These are phyloP conservation scores for Syncephalastrum monosporum DNA, from an alignment of 371 early-diverging fungal species.

Conservation along the genomic window DNA sequence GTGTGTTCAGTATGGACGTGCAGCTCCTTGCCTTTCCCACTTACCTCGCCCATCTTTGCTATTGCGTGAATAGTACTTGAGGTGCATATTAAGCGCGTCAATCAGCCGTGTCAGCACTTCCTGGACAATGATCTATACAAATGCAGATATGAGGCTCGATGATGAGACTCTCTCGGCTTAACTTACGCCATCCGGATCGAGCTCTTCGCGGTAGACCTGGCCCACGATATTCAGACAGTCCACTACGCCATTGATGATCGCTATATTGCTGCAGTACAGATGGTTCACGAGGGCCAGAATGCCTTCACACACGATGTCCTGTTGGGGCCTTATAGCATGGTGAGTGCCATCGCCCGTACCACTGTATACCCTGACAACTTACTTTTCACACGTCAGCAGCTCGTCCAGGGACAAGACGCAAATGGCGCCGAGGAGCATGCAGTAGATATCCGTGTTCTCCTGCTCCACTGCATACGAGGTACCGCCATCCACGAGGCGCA, in stretches of 20 bases:
- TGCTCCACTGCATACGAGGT: slow-evolving; percentile 23
- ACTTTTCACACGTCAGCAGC: slow-evolving; percentile 32
- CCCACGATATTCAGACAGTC: slow-evolving; percentile 72
- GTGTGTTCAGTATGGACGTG: neutral
- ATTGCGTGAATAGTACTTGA: slow-evolving; percentile 54
- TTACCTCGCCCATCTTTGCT: slow-evolving; percentile 40
- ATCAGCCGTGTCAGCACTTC: slow-evolving; percentile 67
- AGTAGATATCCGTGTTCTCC: slow-evolving; percentile 46
- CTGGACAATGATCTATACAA: slow-evolving; percentile 50
- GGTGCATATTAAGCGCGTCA: slow-evolving; percentile 68
- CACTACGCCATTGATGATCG: slow-evolving; percentile 62
- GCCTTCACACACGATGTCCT: slow-evolving; percentile 56
- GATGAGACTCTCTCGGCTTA: neutral
- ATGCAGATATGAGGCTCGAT: neutral
- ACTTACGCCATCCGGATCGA: slow-evolving; percentile 62
- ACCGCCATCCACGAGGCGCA: slow-evolving; percentile 43
- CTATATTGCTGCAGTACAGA: slow-evolving; percentile 61
- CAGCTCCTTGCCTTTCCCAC: neutral
- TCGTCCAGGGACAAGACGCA: slow-evolving; percentile 58
- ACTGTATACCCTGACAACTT: slow-evolving; percentile 4
- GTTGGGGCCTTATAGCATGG: slow-evolving; percentile 31
- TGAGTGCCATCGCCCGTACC: neutral
- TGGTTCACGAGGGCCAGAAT: slow-evolving; percentile 65
- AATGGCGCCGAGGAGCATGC: slow-evolving; percentile 57
- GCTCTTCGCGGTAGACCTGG: slow-evolving; percentile 51